Evolutionary conservation across 73 alveolate species (phyloP).

Genomic region (Paramecium pentaurelia): DNA sequence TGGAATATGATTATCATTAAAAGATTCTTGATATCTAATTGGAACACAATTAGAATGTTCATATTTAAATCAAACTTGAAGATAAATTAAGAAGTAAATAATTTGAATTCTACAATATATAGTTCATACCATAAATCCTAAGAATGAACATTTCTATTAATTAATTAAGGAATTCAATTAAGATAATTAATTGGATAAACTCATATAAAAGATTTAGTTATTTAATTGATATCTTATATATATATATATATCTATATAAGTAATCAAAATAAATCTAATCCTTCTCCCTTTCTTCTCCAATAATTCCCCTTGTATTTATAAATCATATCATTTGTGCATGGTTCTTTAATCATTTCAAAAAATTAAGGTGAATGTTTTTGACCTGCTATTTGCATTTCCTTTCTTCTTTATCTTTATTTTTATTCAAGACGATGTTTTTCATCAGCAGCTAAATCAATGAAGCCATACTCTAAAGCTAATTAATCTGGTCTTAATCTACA

Average conservation of each 20-base stretch:
- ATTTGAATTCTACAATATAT: not conserved
- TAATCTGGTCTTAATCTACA: constrained; percentile 93
- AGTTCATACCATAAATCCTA: not conserved
- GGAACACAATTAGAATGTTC: not conserved
- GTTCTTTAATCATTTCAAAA: constrained; percentile 75
- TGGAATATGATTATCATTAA: not conserved
- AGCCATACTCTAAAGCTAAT: constrained; percentile 89
- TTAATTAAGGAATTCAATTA: not conserved
- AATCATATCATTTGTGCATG: constrained; percentile 58
- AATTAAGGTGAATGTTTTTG: constrained; percentile 72
- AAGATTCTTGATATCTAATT: not conserved
- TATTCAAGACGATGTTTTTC: constrained; percentile 89
- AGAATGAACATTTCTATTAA: not conserved
- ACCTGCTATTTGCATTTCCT: constrained; percentile 72
- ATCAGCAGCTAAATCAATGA: constrained; percentile 81
- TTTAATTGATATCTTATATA: not conserved
- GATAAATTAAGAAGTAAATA: not conserved
- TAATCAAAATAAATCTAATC: constrained; percentile 4
- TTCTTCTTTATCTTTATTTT: constrained; percentile 85
- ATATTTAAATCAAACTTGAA: not conserved
- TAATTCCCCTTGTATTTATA: constrained; percentile 72
- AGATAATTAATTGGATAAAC: not conserved
- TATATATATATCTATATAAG: not conserved
- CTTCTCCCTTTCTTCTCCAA: constrained; percentile 58
- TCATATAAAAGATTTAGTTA: not conserved